These are phyloP conservation scores for Crithidia acanthocephali DNA, from an alignment of 208 protist species.

Conservation along the genomic window DNA sequence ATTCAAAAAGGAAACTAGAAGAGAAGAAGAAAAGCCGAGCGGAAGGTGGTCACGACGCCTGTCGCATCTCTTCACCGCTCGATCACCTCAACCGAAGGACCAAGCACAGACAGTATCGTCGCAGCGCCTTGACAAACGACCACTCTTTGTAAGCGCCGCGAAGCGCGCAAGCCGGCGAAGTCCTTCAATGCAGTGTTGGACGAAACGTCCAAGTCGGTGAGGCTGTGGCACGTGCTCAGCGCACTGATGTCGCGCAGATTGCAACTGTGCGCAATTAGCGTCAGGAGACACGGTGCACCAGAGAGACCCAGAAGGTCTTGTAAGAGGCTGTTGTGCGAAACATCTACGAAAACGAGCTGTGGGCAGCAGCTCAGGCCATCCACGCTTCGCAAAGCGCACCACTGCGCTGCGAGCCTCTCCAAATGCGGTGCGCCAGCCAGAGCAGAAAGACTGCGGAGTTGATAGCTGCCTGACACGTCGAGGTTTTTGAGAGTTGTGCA, in stretches of 20 bases:
- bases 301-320: not conserved
- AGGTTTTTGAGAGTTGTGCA: not conserved
- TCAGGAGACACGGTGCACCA: not conserved
- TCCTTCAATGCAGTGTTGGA: not conserved
- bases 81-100: not conserved
- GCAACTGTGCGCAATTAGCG: not conserved
- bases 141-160: not conserved
- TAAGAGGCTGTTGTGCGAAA: not conserved
- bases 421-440: not conserved
- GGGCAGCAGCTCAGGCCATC: not conserved
- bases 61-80: not conserved
- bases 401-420: not conserved
- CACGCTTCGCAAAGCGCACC: not conserved
- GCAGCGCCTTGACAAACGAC: not conserved
- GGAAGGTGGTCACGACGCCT: too few relatives aligned
- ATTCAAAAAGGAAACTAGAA: too few relatives aligned
- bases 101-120: not conserved
- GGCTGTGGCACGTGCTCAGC: not conserved
- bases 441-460: not conserved
- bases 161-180: not conserved
- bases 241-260: not conserved
- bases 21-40: too few relatives aligned
- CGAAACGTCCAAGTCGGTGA: not conserved
- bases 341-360: not conserved
- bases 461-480: not conserved